Base-by-base conservation (phyloP, 2,329 filamentous ascomycete genomes). In the Anthostomella pinea region DNA sequence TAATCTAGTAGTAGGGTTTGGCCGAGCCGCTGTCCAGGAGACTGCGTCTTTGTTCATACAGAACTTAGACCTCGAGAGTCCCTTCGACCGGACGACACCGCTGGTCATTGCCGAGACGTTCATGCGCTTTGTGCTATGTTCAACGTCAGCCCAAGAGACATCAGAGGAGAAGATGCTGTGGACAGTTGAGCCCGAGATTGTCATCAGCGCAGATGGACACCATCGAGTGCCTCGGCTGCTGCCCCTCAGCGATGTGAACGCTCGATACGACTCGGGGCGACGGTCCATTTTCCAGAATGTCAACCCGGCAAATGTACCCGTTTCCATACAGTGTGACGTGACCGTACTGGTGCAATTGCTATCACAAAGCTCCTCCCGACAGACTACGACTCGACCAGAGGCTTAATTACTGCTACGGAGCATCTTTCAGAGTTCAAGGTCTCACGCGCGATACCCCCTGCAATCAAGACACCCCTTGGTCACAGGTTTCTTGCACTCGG, bases 131-230 rank as follows among this genome's bases (percentile, higher is more conserved):
- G 32, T 19, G 41, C 38, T 29, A 21, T 15, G 11, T 13, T 15
- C 14, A 24, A 30, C 26, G 5, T 26, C 24, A 20, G 9, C 5
- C 15, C 15, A n/a, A 20, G 15, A 20, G 9, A 31, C 6, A 7
- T 6, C 10, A 16, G 11, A 16, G 8, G 6, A 33, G 6, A 16
- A 35, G n/a, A 25, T 37, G 2, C 18, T 49, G 3, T 45, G 39
- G 38, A 41, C 36, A 5, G 15, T 39, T 19, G 49, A 52, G 35
- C 45, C 39, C 0, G 46, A 52, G 24, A 38, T 50, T 13, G 20
- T 44, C 8, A 26, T 48, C 3, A 37, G 48, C 25, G 26, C 13
- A 4, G 13, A 28, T 8, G 34, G 33, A 1, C 39, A 23, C 8
- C 15, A 38, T 4, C 24, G 41, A 9, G 8, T 51, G 2, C 22